Percentiles rank a stretch among this genome's conserved stretches.
phyloP scores from a whole-genome alignment of 495 filamentous ascomycete genomes.

The Ascodesmis nigricans region DNA sequence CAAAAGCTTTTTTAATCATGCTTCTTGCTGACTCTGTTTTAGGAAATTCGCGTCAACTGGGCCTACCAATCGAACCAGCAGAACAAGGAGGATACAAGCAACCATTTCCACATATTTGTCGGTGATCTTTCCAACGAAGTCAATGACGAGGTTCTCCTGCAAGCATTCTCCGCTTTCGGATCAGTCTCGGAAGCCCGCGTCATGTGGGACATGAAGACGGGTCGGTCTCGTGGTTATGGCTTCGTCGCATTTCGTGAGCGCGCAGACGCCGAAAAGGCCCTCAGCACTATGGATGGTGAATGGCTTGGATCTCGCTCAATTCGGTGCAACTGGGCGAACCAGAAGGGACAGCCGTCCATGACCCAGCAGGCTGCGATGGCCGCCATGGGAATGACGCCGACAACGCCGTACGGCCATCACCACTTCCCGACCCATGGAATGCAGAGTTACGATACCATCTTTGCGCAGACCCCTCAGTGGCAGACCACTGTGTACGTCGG shows the following conservation, averaged over 20 bases:
- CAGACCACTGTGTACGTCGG: conserved; percentile 98
- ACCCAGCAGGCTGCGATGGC: conserved; percentile 94
- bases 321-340: conserved; percentile 99
- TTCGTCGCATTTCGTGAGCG: conserved; percentile 97
- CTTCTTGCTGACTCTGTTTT: conserved; percentile 7
- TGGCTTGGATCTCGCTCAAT: conserved; percentile 98
- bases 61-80: conserved; percentile 90
- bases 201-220: conserved; percentile 99
- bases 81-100: conserved; percentile 93
- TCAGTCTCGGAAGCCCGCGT: conserved; percentile 96
- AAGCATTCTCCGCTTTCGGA: conserved; percentile 93
- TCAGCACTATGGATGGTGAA: conserved; percentile 96
- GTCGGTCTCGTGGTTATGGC: conserved; percentile 87
- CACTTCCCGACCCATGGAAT: conserved; percentile 94
- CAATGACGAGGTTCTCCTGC: conserved; percentile 83
- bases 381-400: conserved; percentile 96
- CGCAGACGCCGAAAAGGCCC: conserved; percentile 78
- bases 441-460: conserved; percentile 95
- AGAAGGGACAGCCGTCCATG: conserved; percentile 96
- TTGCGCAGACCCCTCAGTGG: conserved; percentile 91
- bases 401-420: conserved; percentile 88
- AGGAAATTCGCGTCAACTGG: conserved; percentile 99
- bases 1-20: conserved; percentile 5
- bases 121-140: conserved; percentile 97
- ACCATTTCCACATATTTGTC: conserved; percentile 98